Conservation (phyloP, 495 filamentous ascomycete genomes). For the Apodospora peruviana region DNA sequence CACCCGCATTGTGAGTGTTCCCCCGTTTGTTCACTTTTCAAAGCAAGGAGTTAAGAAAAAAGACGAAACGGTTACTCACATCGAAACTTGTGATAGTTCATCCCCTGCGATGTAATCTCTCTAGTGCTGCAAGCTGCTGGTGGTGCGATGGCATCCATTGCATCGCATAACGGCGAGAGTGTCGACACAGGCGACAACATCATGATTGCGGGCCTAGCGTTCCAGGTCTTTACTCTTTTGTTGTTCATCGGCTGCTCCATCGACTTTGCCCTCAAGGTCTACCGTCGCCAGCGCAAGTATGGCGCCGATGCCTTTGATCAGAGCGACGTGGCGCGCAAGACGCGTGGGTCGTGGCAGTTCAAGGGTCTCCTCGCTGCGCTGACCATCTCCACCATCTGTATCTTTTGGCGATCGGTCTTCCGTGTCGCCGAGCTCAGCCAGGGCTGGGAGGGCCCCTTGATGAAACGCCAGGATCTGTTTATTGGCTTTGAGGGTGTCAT, state of each 20-base stretch:
- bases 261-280: constrained; percentile 38
- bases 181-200: constrained; percentile 49
- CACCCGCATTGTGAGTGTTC: constrained; percentile 36
- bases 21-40: not conserved
- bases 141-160: constrained; percentile 51
- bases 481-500: constrained; percentile 69
- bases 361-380: constrained; percentile 35
- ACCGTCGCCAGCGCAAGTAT: constrained; percentile 16
- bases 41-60: not conserved
- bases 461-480: constrained; percentile 55
- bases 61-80: no score
- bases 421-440: constrained; percentile 58
- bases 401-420: constrained; percentile 58
- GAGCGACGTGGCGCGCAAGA: constrained; percentile 9
- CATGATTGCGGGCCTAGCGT: constrained; percentile 60
- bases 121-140: constrained; percentile 59
- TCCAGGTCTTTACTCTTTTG: constrained; percentile 49
- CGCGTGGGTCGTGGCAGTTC: constrained; percentile 29
- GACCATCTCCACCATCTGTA: constrained; percentile 46
- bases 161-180: constrained; percentile 29
- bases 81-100: no score
- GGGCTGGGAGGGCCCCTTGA: constrained; percentile 57
- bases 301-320: constrained; percentile 21
- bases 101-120: constrained; percentile 57
- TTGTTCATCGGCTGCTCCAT: constrained; percentile 38